Percentiles rank a stretch among this genome's conserved stretches.
Conservation (phyloP, 768 basidiomycete species). For the Mycena galopus region DNA sequence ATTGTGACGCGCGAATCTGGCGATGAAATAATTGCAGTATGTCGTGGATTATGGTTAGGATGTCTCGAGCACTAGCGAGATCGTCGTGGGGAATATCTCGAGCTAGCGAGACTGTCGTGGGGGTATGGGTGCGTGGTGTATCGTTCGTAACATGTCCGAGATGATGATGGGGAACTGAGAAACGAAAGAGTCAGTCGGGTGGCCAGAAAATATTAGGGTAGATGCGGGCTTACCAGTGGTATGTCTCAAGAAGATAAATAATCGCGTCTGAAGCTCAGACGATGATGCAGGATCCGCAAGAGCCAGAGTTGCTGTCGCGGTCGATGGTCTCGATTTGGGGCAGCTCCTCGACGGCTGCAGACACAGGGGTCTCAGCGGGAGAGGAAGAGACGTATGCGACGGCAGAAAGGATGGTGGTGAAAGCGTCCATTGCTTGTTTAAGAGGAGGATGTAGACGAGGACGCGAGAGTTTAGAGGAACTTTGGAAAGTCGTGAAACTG, state of each 20-base stretch:
- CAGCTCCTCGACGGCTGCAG: conserved; percentile 20
- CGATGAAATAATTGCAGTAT: not conserved
- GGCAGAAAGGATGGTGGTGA: conserved; percentile 22
- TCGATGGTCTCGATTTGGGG: conserved; percentile 26
- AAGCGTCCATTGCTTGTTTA: conserved; percentile 28
- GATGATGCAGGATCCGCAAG: conserved; percentile 27
- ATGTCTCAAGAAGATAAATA: not conserved
- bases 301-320: conserved; percentile 17
- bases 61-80: not conserved
- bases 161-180: not conserved
- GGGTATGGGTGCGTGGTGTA: conserved; percentile 12
- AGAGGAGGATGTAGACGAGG: not conserved
- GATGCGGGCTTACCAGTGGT: not conserved
- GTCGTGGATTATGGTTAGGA: not conserved
- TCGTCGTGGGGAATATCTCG: not conserved
- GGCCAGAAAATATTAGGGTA: not conserved
- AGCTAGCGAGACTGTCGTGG: conserved; percentile 14
- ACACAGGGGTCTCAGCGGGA: not conserved
- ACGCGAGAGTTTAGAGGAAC: not conserved
- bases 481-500: not conserved
- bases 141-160: not conserved
- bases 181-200: not conserved
- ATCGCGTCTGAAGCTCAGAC: conserved; percentile 1
- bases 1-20: not conserved
- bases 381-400: conserved; percentile 20